These are phyloP conservation scores for Penicillium bialowiezense DNA, from an alignment of 495 filamentous ascomycete species.

Conservation along the genomic window DNA sequence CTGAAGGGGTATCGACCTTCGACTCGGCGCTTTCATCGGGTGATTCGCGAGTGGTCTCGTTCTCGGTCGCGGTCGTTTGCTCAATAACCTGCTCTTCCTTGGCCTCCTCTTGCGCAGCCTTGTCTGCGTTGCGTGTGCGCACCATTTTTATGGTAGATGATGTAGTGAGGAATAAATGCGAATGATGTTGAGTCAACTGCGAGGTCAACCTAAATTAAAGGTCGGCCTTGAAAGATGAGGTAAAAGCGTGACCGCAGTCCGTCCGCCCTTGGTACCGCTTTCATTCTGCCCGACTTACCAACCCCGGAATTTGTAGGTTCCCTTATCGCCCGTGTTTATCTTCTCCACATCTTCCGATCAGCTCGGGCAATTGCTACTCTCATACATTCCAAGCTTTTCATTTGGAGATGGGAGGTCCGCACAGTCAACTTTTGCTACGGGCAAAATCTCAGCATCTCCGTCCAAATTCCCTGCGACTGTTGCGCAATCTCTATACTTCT, in stretches of 20 bases:
- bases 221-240: conserved; percentile 2
- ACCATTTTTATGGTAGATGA: conserved; percentile 10
- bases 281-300: conserved; percentile 19
- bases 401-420: background rate
- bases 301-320: conserved; percentile 8
- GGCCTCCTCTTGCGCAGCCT: conserved; percentile 10
- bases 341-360: conserved; percentile 18
- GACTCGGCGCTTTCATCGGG: conserved; percentile 7
- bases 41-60: conserved; percentile 5
- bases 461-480: background rate
- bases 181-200: background rate
- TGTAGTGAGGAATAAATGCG: no score
- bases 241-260: conserved; percentile 18
- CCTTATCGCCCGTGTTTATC: conserved; percentile 22
- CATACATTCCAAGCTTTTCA: no score
- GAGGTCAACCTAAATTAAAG: no score
- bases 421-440: background rate
- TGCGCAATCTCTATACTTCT: conserved; percentile 7
- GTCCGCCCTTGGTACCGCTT: conserved; percentile 17
- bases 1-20: conserved; percentile 4
- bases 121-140: conserved; percentile 11
- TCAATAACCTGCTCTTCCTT: conserved; percentile 6
- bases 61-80: conserved; percentile 6
- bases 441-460: background rate
- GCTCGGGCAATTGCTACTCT: no score